phyloP scores from a whole-genome alignment of 2,329 filamentous ascomycete genomes.

The Microdochium trichocladiopsis region DNA sequence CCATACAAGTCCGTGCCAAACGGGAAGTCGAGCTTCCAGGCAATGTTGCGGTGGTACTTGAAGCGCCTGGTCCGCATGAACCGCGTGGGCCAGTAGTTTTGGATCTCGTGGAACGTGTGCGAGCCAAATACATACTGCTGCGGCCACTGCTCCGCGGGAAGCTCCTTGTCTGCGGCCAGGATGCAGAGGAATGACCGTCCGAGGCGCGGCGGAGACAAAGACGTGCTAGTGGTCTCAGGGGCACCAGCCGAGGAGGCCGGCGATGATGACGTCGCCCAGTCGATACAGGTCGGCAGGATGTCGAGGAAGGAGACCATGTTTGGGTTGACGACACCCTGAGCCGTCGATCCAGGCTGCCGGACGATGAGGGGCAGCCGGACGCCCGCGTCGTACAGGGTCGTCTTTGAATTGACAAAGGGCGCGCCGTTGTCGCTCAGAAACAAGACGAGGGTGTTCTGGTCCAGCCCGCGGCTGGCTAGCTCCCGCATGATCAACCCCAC shows the following conservation, averaged over 20 bases:
- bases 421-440: constrained; percentile 42
- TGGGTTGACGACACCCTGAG: constrained; percentile 22
- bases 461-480: constrained; percentile 12
- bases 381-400: constrained; percentile 40
- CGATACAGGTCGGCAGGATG: constrained; percentile 35
- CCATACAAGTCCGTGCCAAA: constrained; percentile 38
- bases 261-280: constrained; percentile 30
- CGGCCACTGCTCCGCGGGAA: constrained; percentile 14
- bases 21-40: constrained; percentile 40
- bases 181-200: constrained; percentile 32
- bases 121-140: constrained; percentile 34
- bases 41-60: constrained; percentile 44
- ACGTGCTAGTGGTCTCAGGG: constrained; percentile 7
- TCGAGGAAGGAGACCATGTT: constrained; percentile 39
- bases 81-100: constrained; percentile 42
- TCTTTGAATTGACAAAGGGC: constrained; percentile 44
- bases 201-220: constrained; percentile 7
- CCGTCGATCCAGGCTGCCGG: constrained; percentile 18
- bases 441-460: background rate
- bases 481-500: constrained; percentile 29
- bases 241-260: no score
- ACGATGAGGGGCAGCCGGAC: constrained; percentile 34
- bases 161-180: constrained; percentile 9
- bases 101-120: constrained; percentile 42
- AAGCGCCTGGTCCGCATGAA: constrained; percentile 25